phyloP scores from a whole-genome alignment of 2,329 filamentous ascomycete genomes.

The Phyllachora maydis region DNA sequence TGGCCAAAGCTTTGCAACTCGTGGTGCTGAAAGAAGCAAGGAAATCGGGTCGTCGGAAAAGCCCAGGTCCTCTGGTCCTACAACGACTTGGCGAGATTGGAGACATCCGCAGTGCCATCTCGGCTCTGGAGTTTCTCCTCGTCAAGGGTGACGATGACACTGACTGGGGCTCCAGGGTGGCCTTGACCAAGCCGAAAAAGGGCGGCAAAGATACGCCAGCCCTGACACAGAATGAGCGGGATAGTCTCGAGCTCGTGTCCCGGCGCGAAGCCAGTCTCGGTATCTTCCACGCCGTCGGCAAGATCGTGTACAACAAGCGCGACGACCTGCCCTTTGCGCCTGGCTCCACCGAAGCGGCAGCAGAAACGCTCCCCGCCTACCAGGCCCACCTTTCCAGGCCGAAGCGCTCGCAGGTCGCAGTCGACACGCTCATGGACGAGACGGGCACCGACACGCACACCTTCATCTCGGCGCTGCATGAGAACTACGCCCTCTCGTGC shows the following conservation, averaged over 20 bases:
- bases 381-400: constrained; percentile 35
- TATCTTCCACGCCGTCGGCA: constrained; percentile 90
- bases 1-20: constrained; percentile 66
- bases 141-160: constrained; percentile 56
- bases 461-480: constrained; percentile 76
- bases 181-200: constrained; percentile 49
- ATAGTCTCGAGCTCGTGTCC: constrained; percentile 62
- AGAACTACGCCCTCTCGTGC: constrained; percentile 84
- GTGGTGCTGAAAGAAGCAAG: constrained; percentile 72
- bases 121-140: constrained; percentile 81
- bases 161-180: constrained; percentile 56
- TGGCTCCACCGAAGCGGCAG: constrained; percentile 14
- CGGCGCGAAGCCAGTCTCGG: constrained; percentile 79
- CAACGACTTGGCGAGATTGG: constrained; percentile 69
- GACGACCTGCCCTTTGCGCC: constrained; percentile 26
- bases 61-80: constrained; percentile 60
- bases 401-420: constrained; percentile 41
- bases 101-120: constrained; percentile 82
- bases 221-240: constrained; percentile 57
- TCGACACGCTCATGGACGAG: constrained; percentile 73
- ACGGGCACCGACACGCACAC: constrained; percentile 82
- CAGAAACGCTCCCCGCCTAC: constrained; percentile 37
- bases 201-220: constrained; percentile 29
- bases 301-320: constrained; percentile 91
- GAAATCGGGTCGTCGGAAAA: constrained; percentile 52